Percentiles rank a stretch among this genome's conserved stretches.
These are phyloP conservation scores for Phascolomyces articulosus DNA, from an alignment of 371 early-diverging fungal species.

Conservation along the genomic window DNA sequence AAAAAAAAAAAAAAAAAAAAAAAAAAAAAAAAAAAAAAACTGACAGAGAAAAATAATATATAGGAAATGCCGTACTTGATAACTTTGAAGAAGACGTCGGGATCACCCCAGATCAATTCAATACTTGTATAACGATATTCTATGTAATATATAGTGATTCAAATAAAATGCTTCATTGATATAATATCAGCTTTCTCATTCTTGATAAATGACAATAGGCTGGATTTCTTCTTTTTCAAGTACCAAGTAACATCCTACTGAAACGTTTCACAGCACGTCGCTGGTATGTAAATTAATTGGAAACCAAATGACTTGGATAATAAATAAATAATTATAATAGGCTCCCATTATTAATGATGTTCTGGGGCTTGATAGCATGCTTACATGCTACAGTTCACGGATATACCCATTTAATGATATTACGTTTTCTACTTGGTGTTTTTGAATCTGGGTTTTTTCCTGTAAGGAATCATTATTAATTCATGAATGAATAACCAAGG, in stretches of 20 bases:
- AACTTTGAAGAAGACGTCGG: constrained; percentile 52
- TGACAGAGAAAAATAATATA: neutral
- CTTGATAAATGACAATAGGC: constrained; percentile 16
- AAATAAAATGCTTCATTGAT: no score
- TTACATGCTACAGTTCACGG: constrained; percentile 36
- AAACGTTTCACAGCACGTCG: constrained; percentile 40
- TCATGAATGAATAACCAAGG: neutral
- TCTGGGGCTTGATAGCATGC: constrained; percentile 45
- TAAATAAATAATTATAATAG: constrained; percentile 12
- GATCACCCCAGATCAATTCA: constrained; percentile 51
- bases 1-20: no score
- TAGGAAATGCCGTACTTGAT: constrained; percentile 52
- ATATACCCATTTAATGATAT: constrained; percentile 29
- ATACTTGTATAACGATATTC: constrained; percentile 48
- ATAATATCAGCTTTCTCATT: neutral
- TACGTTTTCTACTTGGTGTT: constrained; percentile 47
- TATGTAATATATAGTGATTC: constrained; percentile 23
- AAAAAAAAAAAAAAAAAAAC: neutral
- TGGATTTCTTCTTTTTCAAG: constrained; percentile 49
- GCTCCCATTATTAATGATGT: constrained; percentile 46
- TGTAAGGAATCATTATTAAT: constrained; percentile 7
- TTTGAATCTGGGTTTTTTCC: constrained; percentile 55
- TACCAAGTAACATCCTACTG: constrained; percentile 50
- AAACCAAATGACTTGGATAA: neutral
- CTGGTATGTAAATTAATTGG: constrained; percentile 30